Base-by-base conservation (phyloP, 768 basidiomycete genomes). In the Rhizopogon sp. region DNA sequence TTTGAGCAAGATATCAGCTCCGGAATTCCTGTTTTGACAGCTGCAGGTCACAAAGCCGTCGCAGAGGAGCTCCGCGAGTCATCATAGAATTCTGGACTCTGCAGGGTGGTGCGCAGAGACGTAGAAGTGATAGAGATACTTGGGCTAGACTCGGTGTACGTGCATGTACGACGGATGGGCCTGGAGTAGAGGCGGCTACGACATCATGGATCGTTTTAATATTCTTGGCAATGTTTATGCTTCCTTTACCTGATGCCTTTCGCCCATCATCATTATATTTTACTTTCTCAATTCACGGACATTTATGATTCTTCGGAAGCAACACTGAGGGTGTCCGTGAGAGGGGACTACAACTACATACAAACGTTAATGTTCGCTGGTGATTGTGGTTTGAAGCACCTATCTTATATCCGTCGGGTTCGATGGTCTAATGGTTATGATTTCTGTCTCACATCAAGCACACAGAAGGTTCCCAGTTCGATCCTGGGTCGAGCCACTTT, bases 11-110 rank as follows among this genome's bases (percentile, higher is more conserved):
- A 88, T 51, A 74, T 85, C 51, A 76, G 75, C 35, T 76, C 78
- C 10, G 95, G 95, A 11, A 76, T 80, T 54, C 83, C 93, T 1
- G 65, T 58, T 16, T 76, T 98, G 17, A 91, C 90, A 0, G 76
- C 72, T 1, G 87, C 79, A 42, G 95, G 95, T 5, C 68, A 72
- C 53, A 74, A 78, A 60, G 90, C 88, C 2, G 72, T 97, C 13
- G 80, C 90, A 66, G 86, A 88, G 57, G 91, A 95, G 64, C 63
- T 89, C 7, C 53, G 35, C 20, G 68, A 69, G 44, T 47, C 52
- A 11, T 22, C 46, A 9, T 47, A 47, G 46, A 47, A 35, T 2
- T 8, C 6, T 25, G 14, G 25, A 44, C 25, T 44, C 8, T 17
- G 20, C 33, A 35, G 46, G 35, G 33, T 33, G 8, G 31, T 20